Conservation (phyloP, 2,329 filamentous ascomycete genomes). For the Colletotrichum liriopes region DNA sequence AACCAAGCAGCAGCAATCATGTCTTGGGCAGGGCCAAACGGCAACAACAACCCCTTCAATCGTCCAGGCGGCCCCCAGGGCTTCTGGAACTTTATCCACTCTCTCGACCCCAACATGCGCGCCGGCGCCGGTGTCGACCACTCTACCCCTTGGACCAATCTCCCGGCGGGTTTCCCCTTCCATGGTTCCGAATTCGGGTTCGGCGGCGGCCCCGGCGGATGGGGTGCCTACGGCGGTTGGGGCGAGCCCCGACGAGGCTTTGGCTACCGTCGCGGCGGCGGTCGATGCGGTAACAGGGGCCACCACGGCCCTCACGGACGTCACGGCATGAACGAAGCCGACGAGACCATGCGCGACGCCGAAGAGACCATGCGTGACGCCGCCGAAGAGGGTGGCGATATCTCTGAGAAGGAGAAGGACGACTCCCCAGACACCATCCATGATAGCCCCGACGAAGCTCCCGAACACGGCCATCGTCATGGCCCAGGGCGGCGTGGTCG, state of each 20-base stretch:
- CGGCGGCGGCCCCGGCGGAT: constrained; percentile 35
- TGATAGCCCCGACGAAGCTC: constrained; percentile 52
- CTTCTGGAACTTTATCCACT: constrained; percentile 53
- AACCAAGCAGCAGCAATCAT: constrained; percentile 30
- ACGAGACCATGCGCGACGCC: constrained; percentile 33
- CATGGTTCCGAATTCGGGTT: constrained; percentile 40
- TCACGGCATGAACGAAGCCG: constrained; percentile 42
- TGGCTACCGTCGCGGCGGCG: constrained; percentile 22
- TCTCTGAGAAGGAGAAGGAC: constrained; percentile 52
- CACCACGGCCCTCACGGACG: constrained; percentile 37
- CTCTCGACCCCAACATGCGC: constrained; percentile 50
- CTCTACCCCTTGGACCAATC: constrained; percentile 46
- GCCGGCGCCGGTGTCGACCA: constrained; percentile 59
- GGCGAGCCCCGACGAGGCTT: constrained; percentile 31
- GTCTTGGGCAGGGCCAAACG: constrained; percentile 42
- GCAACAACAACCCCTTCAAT: constrained; percentile 34
- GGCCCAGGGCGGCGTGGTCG: constrained; percentile 45
- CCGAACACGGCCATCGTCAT: constrained; percentile 50
- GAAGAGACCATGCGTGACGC: constrained; percentile 48
- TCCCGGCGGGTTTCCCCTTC: constrained; percentile 55
- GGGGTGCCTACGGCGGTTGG: constrained; percentile 35
- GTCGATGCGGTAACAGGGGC: constrained; percentile 34
- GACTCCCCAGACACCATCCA: constrained; percentile 53
- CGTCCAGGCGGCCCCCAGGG: constrained; percentile 26
- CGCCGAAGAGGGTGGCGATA: constrained; percentile 46